Conservation (phyloP, 2,329 filamentous ascomycete species). For the Pezicula carpinea region DNA sequence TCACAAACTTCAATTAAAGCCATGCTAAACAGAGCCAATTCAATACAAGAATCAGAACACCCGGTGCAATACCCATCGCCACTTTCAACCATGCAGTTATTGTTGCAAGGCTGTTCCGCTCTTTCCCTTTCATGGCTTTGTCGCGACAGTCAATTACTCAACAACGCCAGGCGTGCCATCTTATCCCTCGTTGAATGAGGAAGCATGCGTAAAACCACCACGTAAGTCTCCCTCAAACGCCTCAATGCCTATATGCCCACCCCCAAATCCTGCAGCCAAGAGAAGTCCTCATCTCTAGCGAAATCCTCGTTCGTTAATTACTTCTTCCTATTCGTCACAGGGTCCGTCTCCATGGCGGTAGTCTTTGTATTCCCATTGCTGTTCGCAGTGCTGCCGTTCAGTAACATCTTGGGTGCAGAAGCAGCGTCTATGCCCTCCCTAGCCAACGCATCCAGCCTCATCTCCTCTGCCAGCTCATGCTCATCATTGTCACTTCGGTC, state of each 20-base stretch:
- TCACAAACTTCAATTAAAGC: background rate
- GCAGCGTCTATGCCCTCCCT: constrained; percentile 7
- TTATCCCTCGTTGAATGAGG: too few species aligned
- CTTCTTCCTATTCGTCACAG: constrained; percentile 18
- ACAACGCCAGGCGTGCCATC: too few species aligned
- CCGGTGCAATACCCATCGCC: too few species aligned
- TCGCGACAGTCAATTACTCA: too few species aligned
- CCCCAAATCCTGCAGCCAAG: too few species aligned
- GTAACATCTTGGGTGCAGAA: constrained; percentile 9
- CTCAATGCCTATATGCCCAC: constrained; percentile 1
- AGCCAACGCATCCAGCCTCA: constrained; percentile 14
- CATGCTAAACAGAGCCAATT: background rate
- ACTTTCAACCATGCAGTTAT: too few species aligned
- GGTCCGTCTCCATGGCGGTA: constrained; percentile 12
- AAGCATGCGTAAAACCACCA: too few species aligned
- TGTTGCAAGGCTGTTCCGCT: too few species aligned
- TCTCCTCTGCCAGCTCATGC: constrained; percentile 30
- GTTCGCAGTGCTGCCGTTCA: background rate
- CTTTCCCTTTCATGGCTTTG: too few species aligned
- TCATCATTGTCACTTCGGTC: constrained; percentile 71
- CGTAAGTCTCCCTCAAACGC: too few species aligned
- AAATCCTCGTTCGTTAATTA: background rate
- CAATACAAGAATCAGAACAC: too few species aligned
- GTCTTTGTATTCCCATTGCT: constrained; percentile 11
- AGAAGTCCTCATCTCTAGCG: too few species aligned